phyloP scores from a whole-genome alignment of 768 basidiomycete species.

The Podaxis carcinomalis region DNA sequence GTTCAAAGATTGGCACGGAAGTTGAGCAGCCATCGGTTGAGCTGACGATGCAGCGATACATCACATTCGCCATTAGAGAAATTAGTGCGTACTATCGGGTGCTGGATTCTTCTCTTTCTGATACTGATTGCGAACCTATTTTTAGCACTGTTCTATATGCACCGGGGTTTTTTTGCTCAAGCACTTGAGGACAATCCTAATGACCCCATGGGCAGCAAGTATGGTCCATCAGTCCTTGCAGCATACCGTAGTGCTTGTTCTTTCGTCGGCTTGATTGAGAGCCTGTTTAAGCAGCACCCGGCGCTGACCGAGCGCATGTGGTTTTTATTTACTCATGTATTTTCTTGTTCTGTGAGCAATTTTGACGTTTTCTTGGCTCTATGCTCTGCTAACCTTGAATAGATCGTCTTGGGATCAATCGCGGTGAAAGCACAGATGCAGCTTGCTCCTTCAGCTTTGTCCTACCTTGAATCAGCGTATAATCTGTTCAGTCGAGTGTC shows the following conservation, averaged over 20 bases:
- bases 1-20: conserved; percentile 36
- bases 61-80: conserved; percentile 63
- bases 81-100: conserved; percentile 41
- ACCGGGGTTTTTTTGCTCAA: conserved; percentile 70
- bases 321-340: conserved; percentile 71
- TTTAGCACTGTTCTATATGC: conserved; percentile 67
- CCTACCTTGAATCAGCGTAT: conserved; percentile 60
- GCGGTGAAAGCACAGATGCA: conserved; percentile 62
- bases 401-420: conserved; percentile 72
- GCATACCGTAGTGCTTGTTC: conserved; percentile 68
- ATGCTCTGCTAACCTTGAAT: conserved; percentile 2
- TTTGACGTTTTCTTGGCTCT: background rate
- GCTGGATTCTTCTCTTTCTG: background rate
- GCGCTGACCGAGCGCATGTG: conserved; percentile 66
- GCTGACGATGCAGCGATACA: conserved; percentile 65
- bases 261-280: conserved; percentile 62
- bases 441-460: conserved; percentile 61
- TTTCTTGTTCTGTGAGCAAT: conserved; percentile 59
- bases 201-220: conserved; percentile 69
- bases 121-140: background rate
- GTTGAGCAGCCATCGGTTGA: conserved; percentile 46
- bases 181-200: conserved; percentile 58
- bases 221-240: conserved; percentile 61
- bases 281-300: conserved; percentile 62
- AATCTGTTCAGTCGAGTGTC: conserved; percentile 53